A percentile compares a stretch with the other conserved stretches of the same genome.
These are phyloP conservation scores for Hanseniaspora jakobsenii DNA, from an alignment of 805 yeast genomes.

Conservation along the genomic window DNA sequence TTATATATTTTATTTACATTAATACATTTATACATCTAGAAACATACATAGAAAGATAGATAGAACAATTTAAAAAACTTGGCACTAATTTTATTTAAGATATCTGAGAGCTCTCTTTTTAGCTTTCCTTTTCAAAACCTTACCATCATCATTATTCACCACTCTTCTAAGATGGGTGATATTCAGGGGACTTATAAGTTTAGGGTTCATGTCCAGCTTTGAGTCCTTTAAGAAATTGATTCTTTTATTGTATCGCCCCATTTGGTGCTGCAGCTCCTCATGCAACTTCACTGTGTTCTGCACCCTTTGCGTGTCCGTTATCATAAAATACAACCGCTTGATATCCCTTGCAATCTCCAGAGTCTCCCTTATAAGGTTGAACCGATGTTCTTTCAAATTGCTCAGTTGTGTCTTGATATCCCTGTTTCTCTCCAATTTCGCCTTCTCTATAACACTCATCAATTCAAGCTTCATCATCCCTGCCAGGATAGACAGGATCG, in stretches of 20 bases:
- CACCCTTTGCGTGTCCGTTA: neutral
- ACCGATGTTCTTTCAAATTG: neutral
- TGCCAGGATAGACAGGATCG: conserved; percentile 9
- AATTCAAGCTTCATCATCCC: conserved; percentile 14
- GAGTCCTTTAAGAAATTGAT: conserved; percentile 1
- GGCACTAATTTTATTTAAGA: too few relatives aligned
- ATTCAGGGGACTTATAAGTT: neutral
- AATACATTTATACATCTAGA: too few relatives aligned
- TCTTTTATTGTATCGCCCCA: conserved; percentile 6
- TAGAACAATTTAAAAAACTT: too few relatives aligned
- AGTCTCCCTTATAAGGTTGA: conserved; percentile 3
- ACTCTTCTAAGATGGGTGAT: conserved; percentile 13
- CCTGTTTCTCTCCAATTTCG: conserved; percentile 9
- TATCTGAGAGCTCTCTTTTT: too few relatives aligned
- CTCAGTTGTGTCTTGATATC: neutral
- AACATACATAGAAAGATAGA: too few relatives aligned
- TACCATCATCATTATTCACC: neutral
- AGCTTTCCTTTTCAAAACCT: conserved; percentile 7
- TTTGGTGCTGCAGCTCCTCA: conserved; percentile 1
- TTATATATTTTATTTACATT: neutral
- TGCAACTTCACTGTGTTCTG: neutral
- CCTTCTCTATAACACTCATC: conserved; percentile 9
- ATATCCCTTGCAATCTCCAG: conserved; percentile 1
- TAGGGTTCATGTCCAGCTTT: conserved; percentile 6
- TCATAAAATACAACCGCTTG: neutral